A percentile compares a stretch with the other conserved stretches of the same genome.
Conservation (phyloP, 208 protist genomes). For the Phytomonas francai region DNA sequence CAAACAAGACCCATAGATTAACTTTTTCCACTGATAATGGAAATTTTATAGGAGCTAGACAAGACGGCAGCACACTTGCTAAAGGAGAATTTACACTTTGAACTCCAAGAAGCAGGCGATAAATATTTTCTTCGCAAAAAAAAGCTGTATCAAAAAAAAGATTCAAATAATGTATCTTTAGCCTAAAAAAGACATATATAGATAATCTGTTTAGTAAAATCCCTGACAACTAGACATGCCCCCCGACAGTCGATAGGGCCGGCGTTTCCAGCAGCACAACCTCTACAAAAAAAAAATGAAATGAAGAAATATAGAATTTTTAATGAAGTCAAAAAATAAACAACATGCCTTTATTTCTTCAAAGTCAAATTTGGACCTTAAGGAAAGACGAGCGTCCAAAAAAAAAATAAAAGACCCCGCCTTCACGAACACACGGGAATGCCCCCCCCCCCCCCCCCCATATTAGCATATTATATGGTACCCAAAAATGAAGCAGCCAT, state of each 20-base stretch:
- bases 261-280: background rate
- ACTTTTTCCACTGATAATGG: conserved; percentile 4
- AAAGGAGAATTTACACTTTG: conserved; percentile 13
- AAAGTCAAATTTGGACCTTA: too few relatives aligned
- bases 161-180: conserved; percentile 7
- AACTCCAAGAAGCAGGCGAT: conserved; percentile 13
- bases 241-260: background rate
- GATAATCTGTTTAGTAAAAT: background rate
- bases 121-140: conserved; percentile 41
- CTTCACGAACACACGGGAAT: too few relatives aligned
- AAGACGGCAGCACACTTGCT: conserved; percentile 21
- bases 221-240: background rate
- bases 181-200: background rate
- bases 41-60: conserved; percentile 21
- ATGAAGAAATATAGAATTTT: too few relatives aligned
- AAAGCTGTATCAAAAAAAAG: conserved; percentile 14
- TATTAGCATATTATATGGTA: too few relatives aligned
- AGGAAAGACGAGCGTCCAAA: too few relatives aligned
- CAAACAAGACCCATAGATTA: conserved; percentile 21
- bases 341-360: too few relatives aligned
- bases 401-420: too few relatives aligned
- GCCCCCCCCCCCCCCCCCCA: too few relatives aligned
- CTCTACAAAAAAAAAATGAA: too few relatives aligned
- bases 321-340: too few relatives aligned
- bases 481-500: too few relatives aligned